Conservation (phyloP, 2,329 filamentous ascomycete genomes). For the Talaromyces pinophilus region DNA sequence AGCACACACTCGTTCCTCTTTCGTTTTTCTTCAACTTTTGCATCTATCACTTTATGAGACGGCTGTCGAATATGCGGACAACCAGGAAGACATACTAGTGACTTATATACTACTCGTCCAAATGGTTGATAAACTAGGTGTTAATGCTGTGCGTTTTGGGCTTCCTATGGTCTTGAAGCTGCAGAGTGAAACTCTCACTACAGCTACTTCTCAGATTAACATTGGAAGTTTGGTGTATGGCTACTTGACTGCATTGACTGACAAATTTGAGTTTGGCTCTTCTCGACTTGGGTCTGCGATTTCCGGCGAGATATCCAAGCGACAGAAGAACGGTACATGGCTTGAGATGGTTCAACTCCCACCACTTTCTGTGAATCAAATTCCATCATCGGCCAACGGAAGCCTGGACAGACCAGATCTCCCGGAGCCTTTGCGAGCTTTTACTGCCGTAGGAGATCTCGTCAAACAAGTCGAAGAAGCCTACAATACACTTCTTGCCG, state of each 20-base stretch:
- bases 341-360: constrained; percentile 72
- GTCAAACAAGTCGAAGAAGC: constrained; percentile 72
- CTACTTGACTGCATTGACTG: constrained; percentile 79
- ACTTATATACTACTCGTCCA: constrained; percentile 75
- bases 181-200: constrained; percentile 51
- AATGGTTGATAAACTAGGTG: constrained; percentile 73
- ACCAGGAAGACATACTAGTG: constrained; percentile 72
- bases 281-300: constrained; percentile 70
- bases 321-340: constrained; percentile 77
- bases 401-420: constrained; percentile 50
- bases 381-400: constrained; percentile 50
- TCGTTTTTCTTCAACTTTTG: constrained; percentile 77
- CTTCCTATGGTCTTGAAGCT: constrained; percentile 86
- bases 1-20: constrained; percentile 54
- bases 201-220: constrained; percentile 70
- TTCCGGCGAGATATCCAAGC: constrained; percentile 71
- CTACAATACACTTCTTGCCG: constrained; percentile 64
- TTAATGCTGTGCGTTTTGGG: constrained; percentile 77
- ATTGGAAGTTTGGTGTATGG: constrained; percentile 83
- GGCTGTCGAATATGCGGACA: constrained; percentile 70
- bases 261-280: constrained; percentile 74
- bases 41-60: constrained; percentile 91
- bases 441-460: constrained; percentile 70
- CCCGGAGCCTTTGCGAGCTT: constrained; percentile 60
- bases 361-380: constrained; percentile 62